Base-by-base conservation (phyloP, 2,329 filamentous ascomycete species). In the Xylariaceae sp. region DNA sequence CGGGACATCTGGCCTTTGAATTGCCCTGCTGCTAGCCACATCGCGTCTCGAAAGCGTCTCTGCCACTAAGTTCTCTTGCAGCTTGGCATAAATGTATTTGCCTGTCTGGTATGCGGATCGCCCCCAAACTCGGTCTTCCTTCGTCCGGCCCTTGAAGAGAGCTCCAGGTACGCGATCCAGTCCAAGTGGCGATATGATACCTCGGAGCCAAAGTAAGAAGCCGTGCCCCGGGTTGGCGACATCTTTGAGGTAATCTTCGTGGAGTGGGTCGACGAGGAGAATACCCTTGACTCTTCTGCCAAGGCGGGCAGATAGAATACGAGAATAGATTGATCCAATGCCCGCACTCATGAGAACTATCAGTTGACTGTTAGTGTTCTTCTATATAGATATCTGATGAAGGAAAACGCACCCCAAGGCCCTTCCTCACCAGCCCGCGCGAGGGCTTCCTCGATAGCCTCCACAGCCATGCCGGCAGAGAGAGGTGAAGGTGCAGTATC, bases 401-500 rank as follows among this genome's bases (percentile, higher is more conserved):
- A 12, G 14, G 14, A 22, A 12, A 19, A 43, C 60, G 49, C 50
- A 63, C 61, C 48, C 86, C 88, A 98, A 1, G 93, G 92, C 0
- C 92, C 91, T 38, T 82, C 75, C 68, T 97, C 93, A 21, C 85
- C 90, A 3, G 86, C 82, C 33, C 81, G 74, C 2, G 85, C 83
- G 5, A 98, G 77, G 3, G 90, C 88, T 69, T 97, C 91, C 35
- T 88, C 91, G 21, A 97, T 73, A 0, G 84, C 88, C 60, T 95
- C 90, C 5, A 88, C 84, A n/a, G 87, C 85, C 80, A 96, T 95
- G 35, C 91, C 90, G 4, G 89, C 92, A 5, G 88, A 95, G 57
- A 95, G 84, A 0, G 93, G 93, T 5, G 91, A 96, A 2, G 93
- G 93, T 0, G 92, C 90, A 44, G 93, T 92, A 67, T 98, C 93